These are phyloP conservation scores for Naganishia onofrii DNA, from an alignment of 768 basidiomycete species.

Conservation along the genomic window DNA sequence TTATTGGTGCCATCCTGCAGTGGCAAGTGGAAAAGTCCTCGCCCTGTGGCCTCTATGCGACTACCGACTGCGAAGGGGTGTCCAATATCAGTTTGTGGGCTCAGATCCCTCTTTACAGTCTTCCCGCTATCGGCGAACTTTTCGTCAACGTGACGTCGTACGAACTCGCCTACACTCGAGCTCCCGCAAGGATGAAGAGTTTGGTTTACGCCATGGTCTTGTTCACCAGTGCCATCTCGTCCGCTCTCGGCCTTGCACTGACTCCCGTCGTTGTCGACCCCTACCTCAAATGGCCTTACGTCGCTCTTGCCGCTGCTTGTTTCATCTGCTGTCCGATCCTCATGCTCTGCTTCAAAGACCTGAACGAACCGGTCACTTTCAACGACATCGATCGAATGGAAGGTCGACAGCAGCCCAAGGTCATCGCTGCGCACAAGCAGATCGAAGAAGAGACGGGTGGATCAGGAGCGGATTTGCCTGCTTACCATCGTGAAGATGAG, in stretches of 20 bases:
- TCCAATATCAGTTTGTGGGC: conserved; percentile 13
- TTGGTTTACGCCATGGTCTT: conserved; percentile 46
- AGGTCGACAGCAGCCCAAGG: conserved; percentile 11
- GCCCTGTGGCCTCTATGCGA: conserved; percentile 47
- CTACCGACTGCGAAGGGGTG: conserved; percentile 31
- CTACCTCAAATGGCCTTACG: conserved; percentile 47
- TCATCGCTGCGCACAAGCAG: conserved; percentile 5
- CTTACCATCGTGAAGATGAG: conserved; percentile 13
- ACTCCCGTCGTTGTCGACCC: conserved; percentile 46
- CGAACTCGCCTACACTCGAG: conserved; percentile 50
- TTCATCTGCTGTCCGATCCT: conserved; percentile 19
- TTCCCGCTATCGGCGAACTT: conserved; percentile 49
- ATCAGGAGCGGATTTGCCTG: not conserved
- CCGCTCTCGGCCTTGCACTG: conserved; percentile 44
- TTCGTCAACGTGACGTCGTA: conserved; percentile 50
- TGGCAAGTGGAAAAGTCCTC: conserved; percentile 47
- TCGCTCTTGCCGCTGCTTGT: conserved; percentile 34
- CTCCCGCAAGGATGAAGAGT: conserved; percentile 50
- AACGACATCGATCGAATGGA: conserved; percentile 21
- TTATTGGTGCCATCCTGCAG: conserved; percentile 49
- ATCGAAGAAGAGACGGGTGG: not conserved
- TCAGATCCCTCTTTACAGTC: conserved; percentile 45
- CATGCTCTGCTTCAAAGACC: conserved; percentile 18
- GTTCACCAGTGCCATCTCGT: conserved; percentile 45
- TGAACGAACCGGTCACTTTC: conserved; percentile 24